A percentile compares a stretch with the other conserved stretches of the same genome.
These are phyloP conservation scores for Xylariaceae sp. DNA, from an alignment of 2,329 filamentous ascomycete genomes.

Conservation along the genomic window DNA sequence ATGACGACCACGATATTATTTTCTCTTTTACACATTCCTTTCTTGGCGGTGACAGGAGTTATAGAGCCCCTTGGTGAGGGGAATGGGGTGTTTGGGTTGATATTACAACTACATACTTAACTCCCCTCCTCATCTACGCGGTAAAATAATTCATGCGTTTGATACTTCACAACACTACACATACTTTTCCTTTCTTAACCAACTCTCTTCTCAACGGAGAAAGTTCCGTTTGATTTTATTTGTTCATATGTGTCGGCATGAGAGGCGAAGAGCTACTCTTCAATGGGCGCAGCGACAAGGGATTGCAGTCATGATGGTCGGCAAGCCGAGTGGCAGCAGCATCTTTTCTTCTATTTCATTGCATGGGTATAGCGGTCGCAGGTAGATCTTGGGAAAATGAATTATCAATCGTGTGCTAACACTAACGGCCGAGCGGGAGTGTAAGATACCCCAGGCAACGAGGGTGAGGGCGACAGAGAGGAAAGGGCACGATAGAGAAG, in stretches of 20 bases:
- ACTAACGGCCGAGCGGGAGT: constrained; percentile 15
- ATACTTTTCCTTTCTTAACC: too few species aligned
- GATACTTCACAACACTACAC: constrained; percentile 19
- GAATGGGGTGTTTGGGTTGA: constrained; percentile 15
- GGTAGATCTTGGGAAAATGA: constrained; percentile 22
- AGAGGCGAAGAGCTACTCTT: too few species aligned
- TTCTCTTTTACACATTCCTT: constrained; percentile 18
- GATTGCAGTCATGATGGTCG: too few species aligned
- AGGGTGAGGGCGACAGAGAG: constrained; percentile 14
- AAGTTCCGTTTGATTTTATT: constrained; percentile 10
- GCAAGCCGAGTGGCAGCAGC: too few species aligned
- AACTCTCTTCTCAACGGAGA: constrained; percentile 14
- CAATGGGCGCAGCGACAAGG: too few species aligned
- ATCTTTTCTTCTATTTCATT: constrained; percentile 12
- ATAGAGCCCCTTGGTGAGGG: constrained; percentile 24
- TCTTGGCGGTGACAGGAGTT: constrained; percentile 27
- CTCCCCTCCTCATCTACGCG: constrained; percentile 14
- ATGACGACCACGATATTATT: constrained; percentile 16
- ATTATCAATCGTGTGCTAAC: constrained; percentile 13
- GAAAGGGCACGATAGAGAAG: constrained; percentile 12
- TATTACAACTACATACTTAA: constrained; percentile 20
- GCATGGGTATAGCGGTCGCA: constrained; percentile 19
- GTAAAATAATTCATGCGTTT: constrained; percentile 27
- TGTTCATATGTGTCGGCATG: constrained; percentile 6
- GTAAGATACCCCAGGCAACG: constrained; percentile 24